Evolutionary conservation across 345 rosid species (phyloP), one percentile per base, ranked within the genome.

Genomic region (Alliaria petiolata): DNA sequence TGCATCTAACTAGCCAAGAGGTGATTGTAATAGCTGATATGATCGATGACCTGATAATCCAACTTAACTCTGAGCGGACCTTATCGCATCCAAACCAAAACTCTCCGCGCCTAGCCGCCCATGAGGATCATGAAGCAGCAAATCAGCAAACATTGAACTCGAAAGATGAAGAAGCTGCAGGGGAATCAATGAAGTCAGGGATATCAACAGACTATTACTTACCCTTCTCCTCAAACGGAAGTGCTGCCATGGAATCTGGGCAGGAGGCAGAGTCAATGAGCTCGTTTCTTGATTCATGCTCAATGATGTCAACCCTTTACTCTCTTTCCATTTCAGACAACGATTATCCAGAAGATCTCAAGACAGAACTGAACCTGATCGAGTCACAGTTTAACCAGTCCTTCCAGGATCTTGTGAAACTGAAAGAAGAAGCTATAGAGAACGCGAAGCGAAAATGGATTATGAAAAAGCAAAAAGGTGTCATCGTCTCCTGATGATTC

Each of bases 371-470:
- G 6, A 74, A 83, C 38, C 58, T 81, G 13, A 85, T 89, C 45
- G 82, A 84, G 60, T 31, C 82, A 8, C 87, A 84, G 53, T 88
- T 79, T 76, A 74, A 77, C 38, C 82, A 83, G 58, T 85, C 85
- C 65, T 65, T 85, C 47, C 85, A 80, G 51, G 89, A 89, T 75
- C 86, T 91, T 8, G 5, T 72, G 76, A 86, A 77, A 85, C 67
- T 80, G 75, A 85, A 86, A 68, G 95, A 89, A 63, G 95, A 82
- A 66, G 95, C 87, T 13, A 79, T 84, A 49, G 87, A 76, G 67
- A 78, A 70, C 59, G 89, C 87, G 62, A 83, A 81, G 58, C 82
- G 74, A 69, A 88, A 79, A 77, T 88, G 97, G 97, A 58, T 81
- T 7, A 45, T 73, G 17, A 82, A 77, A 81, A 86, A 83, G 78